Evolutionary conservation across 768 basidiomycete genomes (phyloP), one percentile per base, ranked within the genome.

Genomic region (Myochromella boudieri): DNA sequence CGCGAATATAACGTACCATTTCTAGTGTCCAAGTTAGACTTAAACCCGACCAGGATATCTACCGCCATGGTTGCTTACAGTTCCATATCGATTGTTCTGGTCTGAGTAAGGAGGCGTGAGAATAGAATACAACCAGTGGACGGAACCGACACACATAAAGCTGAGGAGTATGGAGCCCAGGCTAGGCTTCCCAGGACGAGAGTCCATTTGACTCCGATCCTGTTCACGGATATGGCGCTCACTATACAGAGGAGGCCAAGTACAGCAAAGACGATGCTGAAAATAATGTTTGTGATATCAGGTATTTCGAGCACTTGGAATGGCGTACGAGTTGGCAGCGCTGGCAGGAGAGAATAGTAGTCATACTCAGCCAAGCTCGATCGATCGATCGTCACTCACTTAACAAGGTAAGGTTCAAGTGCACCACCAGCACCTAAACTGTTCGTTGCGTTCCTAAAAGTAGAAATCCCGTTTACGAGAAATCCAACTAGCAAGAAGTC

Each of bases 41-140:
- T n/a, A 34, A 14, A 6, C 5, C 18, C 14, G 7, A 34, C n/a
- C 33, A n/a, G 7, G 5, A 34, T 7, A n/a, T n/a, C n/a, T n/a
- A n/a, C n/a, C n/a, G n/a, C n/a, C n/a, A n/a, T n/a, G n/a, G n/a
- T 6, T 27, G 36, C 48, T 17, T 21, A 53, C 49, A 24, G 50
- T 56, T 20, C 56, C 47, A 43, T 60, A 60, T 46, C 56, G 29
- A 46, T 54, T 55, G 28, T 54, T 56, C 38, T 56, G 56, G 31
- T 58, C 51, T 55, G 33, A 45, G 24, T 18, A 31, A 34, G 37
- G 33, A 10, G n/a, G 11, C n/a, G 24, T 48, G 9, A 48, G 28
- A 7, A 17, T 11, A 32, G 26, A 3, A n/a, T 11, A 37, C 24
- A 14, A 26, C 9, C 22, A 4, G 15, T 14, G 17, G n/a, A 21